Percentiles rank a stretch among this genome's conserved stretches.
These are phyloP conservation scores for Aspergillus kassunensis DNA, from an alignment of 495 filamentous ascomycete species.

Conservation along the genomic window DNA sequence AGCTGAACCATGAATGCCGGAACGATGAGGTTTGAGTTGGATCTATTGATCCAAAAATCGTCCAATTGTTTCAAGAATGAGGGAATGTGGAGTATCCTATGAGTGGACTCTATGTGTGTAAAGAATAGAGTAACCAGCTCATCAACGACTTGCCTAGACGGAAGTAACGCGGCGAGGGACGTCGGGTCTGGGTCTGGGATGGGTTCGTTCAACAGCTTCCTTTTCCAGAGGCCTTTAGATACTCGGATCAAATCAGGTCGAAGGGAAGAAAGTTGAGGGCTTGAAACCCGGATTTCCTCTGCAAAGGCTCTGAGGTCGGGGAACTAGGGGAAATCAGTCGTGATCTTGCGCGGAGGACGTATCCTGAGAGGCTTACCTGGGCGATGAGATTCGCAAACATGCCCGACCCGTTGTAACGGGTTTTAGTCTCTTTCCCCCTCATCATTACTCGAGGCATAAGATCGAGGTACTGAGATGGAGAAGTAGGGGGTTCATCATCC, in stretches of 20 bases:
- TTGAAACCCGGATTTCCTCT: conserved; percentile 37
- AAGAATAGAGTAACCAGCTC: conserved; percentile 50
- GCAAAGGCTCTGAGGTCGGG: conserved; percentile 40
- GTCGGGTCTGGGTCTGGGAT: conserved; percentile 30
- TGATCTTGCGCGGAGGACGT: background rate
- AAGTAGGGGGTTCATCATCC: conserved; percentile 21
- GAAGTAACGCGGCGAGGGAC: conserved; percentile 33
- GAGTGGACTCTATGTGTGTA: conserved; percentile 49
- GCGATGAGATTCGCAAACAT: conserved; percentile 42
- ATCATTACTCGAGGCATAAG: conserved; percentile 41
- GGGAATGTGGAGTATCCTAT: conserved; percentile 57
- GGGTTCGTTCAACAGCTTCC: conserved; percentile 27
- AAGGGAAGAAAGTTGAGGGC: conserved; percentile 35
- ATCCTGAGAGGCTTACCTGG: conserved; percentile 18
- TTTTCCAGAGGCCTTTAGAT: conserved; percentile 35
- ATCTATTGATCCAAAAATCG: conserved; percentile 40
- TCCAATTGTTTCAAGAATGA: conserved; percentile 53
- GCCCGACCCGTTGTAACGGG: conserved; percentile 40
- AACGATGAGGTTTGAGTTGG: conserved; percentile 26
- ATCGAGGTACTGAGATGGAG: conserved; percentile 37
- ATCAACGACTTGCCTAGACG: conserved; percentile 46
- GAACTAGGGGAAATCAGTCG: conserved; percentile 26
- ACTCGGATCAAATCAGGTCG: conserved; percentile 35
- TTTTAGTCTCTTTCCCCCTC: conserved; percentile 41
- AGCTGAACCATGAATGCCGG: conserved; percentile 54